phyloP scores from a whole-genome alignment of 768 basidiomycete species.

The Termitomyces sp. region DNA sequence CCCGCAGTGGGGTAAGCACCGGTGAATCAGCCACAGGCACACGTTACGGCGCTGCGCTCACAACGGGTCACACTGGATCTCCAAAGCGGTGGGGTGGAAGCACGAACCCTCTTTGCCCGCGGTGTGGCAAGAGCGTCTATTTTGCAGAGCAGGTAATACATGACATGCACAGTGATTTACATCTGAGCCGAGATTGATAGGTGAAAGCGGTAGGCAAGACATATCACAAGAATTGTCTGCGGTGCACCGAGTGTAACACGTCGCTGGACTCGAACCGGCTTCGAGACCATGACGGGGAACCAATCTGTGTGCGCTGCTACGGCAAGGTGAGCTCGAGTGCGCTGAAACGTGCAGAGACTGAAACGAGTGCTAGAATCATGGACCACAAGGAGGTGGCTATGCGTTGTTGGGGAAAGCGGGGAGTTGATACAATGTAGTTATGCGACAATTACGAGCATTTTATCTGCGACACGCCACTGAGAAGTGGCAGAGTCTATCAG shows the following conservation, averaged over 20 bases:
- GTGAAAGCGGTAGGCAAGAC: conserved; percentile 79
- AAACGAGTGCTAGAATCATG: conserved; percentile 47
- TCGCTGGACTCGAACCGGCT: conserved; percentile 67
- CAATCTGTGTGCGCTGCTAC: conserved; percentile 70
- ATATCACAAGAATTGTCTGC: conserved; percentile 71
- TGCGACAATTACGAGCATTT: conserved; percentile 39
- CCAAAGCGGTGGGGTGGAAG: conserved; percentile 42
- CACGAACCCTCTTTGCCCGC: conserved; percentile 59
- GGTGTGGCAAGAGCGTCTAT: conserved; percentile 73
- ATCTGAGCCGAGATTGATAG: conserved; percentile 30
- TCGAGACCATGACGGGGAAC: conserved; percentile 71
- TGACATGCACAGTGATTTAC: background rate
- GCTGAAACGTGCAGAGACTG: background rate
- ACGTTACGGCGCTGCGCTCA: too few species aligned
- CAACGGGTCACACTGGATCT: conserved; percentile 18
- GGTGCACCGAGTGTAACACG: conserved; percentile 70
- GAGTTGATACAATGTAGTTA: conserved; percentile 23
- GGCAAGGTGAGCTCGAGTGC: conserved; percentile 41
- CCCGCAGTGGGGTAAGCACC: conserved; percentile 19
- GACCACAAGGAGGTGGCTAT: conserved; percentile 71
- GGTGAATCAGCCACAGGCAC: background rate
- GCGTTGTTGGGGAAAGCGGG: conserved; percentile 53
- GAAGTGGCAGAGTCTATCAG: conserved; percentile 60
- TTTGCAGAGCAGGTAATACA: conserved; percentile 72
- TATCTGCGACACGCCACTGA: conserved; percentile 62